Evolutionary conservation across 345 rosid species (phyloP).

Genomic region (Reutealis trisperma): DNA sequence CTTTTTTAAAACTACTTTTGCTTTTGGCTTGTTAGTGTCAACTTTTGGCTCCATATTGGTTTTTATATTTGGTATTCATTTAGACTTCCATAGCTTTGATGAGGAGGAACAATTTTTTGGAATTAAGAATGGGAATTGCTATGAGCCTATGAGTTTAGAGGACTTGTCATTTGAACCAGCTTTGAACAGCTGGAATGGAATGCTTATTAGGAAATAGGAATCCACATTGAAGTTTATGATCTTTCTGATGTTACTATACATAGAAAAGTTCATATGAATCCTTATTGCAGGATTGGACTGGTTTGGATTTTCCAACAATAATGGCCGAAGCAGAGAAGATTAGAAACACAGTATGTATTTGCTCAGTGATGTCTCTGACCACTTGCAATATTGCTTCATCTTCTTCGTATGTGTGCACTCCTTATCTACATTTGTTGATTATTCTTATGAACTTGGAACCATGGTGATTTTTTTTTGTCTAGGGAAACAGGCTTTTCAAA

Average conservation of each 20-base stretch:
- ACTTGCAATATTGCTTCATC: background rate
- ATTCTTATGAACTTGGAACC: background rate
- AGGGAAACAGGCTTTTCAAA: slow-evolving; percentile 95
- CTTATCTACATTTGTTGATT: background rate
- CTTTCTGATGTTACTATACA: background rate
- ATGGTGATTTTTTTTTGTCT: background rate
- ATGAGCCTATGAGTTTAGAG: background rate
- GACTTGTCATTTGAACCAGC: background rate
- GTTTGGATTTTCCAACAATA: slow-evolving; percentile 80
- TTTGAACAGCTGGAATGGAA: slow-evolving; percentile 3
- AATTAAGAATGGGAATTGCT: background rate
- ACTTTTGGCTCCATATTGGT: background rate
- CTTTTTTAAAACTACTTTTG: background rate
- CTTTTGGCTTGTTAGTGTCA: background rate
- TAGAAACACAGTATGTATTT: slow-evolving; percentile 68
- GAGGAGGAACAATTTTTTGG: background rate
- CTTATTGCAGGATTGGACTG: slow-evolving; percentile 90
- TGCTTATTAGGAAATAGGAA: background rate
- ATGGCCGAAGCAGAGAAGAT: slow-evolving; percentile 92
- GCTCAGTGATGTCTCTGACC: slow-evolving; percentile 11
- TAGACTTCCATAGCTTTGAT: background rate
- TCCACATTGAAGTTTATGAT: background rate
- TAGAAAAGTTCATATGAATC: slow-evolving; percentile 10
- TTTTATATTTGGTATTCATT: background rate
- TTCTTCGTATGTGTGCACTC: background rate